Evolutionary conservation across 768 basidiomycete genomes (phyloP), one percentile per base, ranked within the genome.

Genomic region (Cyclocybe aegerita): DNA sequence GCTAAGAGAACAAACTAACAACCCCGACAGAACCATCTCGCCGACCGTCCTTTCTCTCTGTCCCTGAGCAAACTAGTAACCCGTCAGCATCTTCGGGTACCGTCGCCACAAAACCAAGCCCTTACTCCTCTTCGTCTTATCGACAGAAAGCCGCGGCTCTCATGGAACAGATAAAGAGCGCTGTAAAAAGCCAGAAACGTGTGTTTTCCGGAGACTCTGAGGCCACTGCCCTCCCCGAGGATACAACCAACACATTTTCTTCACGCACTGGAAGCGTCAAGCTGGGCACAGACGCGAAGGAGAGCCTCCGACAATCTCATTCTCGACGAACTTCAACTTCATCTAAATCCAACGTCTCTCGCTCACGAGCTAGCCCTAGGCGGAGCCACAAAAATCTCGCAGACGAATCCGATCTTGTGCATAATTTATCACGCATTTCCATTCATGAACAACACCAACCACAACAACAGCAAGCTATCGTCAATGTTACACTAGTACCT

Each of bases 101-200:
- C 9, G 55, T 67, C n/a, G 62, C 54, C 44, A 69, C 72, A 29
- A 68, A 62, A 50, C 49, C 60, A 36, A 69, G 58, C 41, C 68
- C 72, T 2, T 80, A 81, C 50, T 84, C 86, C 0, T 85, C 88
- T 7, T 72, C 83, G 15, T 79, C 78, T 7, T 90, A 90, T 64
- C 81, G 91, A 37, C 75, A 82, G 57, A 84, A 90, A 57, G 93
- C 90, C 9, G 88, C 82, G 7, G 82, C 76, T 17, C 68, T 95
- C 40, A 93, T 95, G 88, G 87, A 86, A 17, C 88, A 91, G 56
- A 92, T 94, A 56, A 87, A 86, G 67, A 79, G 75, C 50, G 89
- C 90, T 58, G 82, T 91, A 77, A 83, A 81, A 59, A 79, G 83
- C 4, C 78, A 80, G 45, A 90, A 90, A 65, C 83, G 87, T 9